Evolutionary conservation across 106 monocot genomes (phyloP).

Genomic region (Dioscorea zingiberensis): DNA sequence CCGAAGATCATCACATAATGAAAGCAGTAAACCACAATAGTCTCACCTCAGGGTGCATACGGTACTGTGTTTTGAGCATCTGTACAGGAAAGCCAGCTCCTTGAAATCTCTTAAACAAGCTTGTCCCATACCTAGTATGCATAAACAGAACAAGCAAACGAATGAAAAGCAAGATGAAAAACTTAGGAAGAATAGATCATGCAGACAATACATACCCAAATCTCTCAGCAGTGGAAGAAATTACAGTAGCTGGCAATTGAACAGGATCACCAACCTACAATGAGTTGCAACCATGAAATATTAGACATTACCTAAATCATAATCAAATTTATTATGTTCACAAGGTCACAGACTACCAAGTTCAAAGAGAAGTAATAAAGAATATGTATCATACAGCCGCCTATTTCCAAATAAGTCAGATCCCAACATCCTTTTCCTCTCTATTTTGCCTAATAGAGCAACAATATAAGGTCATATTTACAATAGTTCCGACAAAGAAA

Average conservation of each 20-base stretch:
- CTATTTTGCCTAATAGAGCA: no score
- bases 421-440: no score
- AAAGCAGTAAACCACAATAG: neutral
- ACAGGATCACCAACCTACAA: slow-evolving; percentile 92
- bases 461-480: no score
- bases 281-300: neutral
- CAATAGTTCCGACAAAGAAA: no score
- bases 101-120: slow-evolving; percentile 98
- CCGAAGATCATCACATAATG: neutral
- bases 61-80: slow-evolving; percentile 92
- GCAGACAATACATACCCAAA: slow-evolving; percentile 48
- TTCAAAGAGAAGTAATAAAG: no score
- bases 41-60: slow-evolving; percentile 96
- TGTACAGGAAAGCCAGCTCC: slow-evolving; percentile 90
- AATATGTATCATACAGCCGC: no score
- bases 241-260: slow-evolving; percentile 98
- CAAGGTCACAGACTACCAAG: no score
- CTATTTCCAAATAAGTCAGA: no score
- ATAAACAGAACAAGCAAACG: slow-evolving; percentile 7
- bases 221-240: slow-evolving; percentile 72
- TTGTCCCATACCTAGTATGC: slow-evolving; percentile 61
- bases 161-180: slow-evolving; percentile 3
- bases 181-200: neutral
- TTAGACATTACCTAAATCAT: no score
- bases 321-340: no score